Evolutionary conservation across 208 protist species (phyloP), one percentile per base, ranked within the genome.

Genomic region (Trypanosoma theileri): DNA sequence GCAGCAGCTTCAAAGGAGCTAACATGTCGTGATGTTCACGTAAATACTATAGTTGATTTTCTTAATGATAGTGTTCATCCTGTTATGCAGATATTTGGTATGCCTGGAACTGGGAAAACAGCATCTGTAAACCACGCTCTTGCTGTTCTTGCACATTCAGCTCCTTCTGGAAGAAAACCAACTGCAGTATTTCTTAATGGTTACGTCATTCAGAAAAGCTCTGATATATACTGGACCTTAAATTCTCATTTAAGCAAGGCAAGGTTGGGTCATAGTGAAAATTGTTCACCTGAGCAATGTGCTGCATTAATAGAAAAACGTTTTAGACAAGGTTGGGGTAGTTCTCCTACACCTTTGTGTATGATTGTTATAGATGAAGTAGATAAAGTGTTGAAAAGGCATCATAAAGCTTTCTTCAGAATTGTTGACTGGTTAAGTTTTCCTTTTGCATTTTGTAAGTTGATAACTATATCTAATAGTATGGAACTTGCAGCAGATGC

Each of bases 321-420:
- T 48, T 93, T 96, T 65, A 75, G 85, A 19, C 78, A 86, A 28
- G 85, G 86, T 8, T 92, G 91, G 86, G 82, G 79, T 1, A 61
- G 48, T n/a, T 26, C 19, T 19, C 31, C 55, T 21, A 42, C 52
- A 51, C 74, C 68, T 22, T 55, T 92, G n/a, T 94, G 88, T 46
- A 77, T 96, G 14, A 92, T 96, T 63, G 79, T 96, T 21, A 77
- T 96, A n/a, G 91, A 96, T 67, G 91, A 96, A 64, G 86, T 94
- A 0, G 91, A 96, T 79, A 94, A 94, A 26, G 72, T 93, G 2
- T 51, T 94, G 4, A 84, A 94, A 67, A 88, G 86, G 59, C 84
- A 94, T 67, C 70, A 88, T 0, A 93, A 92, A 58, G 85, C 71
- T 0, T 81, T 96, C 19, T 94, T 94, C 53, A 86, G 85, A 58